Percentiles rank a stretch among this genome's conserved stretches.
Conservation (phyloP, 495 filamentous ascomycete genomes). For the Aspergillus bertholletiae region DNA sequence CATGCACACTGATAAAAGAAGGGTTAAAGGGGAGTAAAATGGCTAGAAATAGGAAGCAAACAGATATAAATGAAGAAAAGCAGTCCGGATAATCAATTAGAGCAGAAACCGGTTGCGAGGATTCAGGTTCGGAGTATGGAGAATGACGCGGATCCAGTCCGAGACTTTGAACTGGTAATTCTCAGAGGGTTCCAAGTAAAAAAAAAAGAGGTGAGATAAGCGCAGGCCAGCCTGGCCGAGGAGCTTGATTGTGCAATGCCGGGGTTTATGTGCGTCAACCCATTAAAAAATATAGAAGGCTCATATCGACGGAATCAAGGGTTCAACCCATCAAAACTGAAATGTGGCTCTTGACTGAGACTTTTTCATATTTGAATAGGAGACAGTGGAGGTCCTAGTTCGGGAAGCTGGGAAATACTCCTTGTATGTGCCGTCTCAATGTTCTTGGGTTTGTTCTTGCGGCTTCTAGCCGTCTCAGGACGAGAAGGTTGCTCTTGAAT, state of each 20-base stretch:
- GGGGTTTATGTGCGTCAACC: not conserved
- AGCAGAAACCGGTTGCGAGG: not conserved
- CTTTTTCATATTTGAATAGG: constrained; percentile 54
- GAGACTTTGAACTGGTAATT: constrained; percentile 6
- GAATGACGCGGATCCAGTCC: constrained; percentile 18
- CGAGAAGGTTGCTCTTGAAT: constrained; percentile 28
- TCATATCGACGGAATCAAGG: not conserved
- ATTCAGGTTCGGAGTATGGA: not conserved
- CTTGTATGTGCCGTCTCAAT: constrained; percentile 36
- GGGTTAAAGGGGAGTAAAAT: not conserved
- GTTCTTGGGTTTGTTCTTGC: constrained; percentile 36
- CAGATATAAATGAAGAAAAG: not conserved
- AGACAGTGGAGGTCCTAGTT: constrained; percentile 72
- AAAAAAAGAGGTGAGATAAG: constrained; percentile 3
- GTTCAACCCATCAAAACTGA: not conserved
- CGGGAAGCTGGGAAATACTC: constrained; percentile 48
- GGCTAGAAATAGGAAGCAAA: not conserved
- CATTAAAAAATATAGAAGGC: not conserved
- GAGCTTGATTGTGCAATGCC: not conserved
- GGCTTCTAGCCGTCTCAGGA: constrained; percentile 28
- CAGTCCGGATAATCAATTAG: not conserved
- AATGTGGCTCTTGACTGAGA: not conserved
- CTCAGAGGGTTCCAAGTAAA: not conserved
- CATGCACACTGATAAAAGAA: constrained; percentile 14
- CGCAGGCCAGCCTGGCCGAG: constrained; percentile 16